phyloP scores from a whole-genome alignment of 2,329 filamentous ascomycete genomes.

The Xylaria sp. region DNA sequence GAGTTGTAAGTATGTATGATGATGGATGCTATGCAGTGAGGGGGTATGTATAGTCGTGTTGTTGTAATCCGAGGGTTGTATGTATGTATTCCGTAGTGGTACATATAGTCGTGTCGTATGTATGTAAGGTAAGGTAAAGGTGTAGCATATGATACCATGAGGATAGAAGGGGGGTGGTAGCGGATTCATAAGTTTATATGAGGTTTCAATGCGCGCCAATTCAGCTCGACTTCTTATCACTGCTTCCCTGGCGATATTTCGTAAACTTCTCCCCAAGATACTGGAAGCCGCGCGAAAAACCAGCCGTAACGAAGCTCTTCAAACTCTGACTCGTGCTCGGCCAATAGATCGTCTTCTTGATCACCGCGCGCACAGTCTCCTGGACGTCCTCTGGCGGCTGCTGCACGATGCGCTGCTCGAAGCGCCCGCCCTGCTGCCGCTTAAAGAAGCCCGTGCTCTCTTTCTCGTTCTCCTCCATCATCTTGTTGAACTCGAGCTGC shows the following conservation, averaged over 20 bases:
- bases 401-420: slow-evolving; percentile 77
- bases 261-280: slow-evolving; percentile 79
- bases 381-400: slow-evolving; percentile 63
- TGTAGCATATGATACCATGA: neutral
- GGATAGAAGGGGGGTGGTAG: too few relatives aligned
- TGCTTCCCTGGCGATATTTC: slow-evolving; percentile 52
- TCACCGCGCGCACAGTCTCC: slow-evolving; percentile 65
- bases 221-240: slow-evolving; percentile 26
- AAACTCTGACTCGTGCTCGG: slow-evolving; percentile 82
- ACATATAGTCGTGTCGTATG: slow-evolving; percentile 1
- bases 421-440: slow-evolving; percentile 71
- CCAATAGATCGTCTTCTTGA: slow-evolving; percentile 87
- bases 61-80: slow-evolving; percentile 5
- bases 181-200: too few relatives aligned
- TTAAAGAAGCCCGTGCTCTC: slow-evolving; percentile 64
- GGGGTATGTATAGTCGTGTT: neutral
- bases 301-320: slow-evolving; percentile 78
- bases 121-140: neutral
- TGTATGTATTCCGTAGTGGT: neutral
- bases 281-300: slow-evolving; percentile 60
- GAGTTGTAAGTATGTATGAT: too few relatives aligned
- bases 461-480: slow-evolving; percentile 73
- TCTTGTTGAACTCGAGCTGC: slow-evolving; percentile 72
- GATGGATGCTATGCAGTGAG: too few relatives aligned
- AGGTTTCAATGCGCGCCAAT: neutral